Evolutionary conservation across 176 grass and related monocot genomes (phyloP).

Genomic region (Rhynchospora breviuscula): DNA sequence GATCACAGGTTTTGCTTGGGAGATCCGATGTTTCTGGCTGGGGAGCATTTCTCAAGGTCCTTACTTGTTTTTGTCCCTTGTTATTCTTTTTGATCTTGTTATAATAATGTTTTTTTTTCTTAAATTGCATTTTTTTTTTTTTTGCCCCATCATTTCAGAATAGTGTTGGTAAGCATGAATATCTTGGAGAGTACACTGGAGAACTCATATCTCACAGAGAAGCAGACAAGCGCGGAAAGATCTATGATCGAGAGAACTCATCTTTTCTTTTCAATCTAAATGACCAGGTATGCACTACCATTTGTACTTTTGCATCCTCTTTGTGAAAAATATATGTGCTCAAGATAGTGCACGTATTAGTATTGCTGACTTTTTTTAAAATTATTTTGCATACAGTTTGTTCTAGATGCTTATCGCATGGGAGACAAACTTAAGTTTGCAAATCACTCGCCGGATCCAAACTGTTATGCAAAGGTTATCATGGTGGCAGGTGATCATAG

Average conservation of each 20-base stretch:
- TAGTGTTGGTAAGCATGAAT: conserved; percentile 89
- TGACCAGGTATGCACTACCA: conserved; percentile 49
- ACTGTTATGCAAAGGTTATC: conserved; percentile 94
- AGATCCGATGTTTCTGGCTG: conserved; percentile 92
- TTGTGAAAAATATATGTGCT: neutral
- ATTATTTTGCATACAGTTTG: conserved; percentile 58
- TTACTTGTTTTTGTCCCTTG: neutral
- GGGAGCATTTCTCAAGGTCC: conserved; percentile 96
- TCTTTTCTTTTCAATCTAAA: conserved; percentile 97
- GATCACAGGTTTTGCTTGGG: conserved; percentile 80
- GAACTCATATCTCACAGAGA: conserved; percentile 94
- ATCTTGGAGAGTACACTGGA: conserved; percentile 95
- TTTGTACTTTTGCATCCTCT: neutral
- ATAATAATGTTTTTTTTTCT: neutral
- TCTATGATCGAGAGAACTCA: conserved; percentile 94
- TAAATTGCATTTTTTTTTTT: neutral
- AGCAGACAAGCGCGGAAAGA: conserved; percentile 94
- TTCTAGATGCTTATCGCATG: conserved; percentile 91
- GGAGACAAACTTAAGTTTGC: conserved; percentile 97
- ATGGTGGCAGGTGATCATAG: conserved; percentile 93
- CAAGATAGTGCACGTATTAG: neutral
- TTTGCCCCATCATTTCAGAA: conserved; percentile 49
- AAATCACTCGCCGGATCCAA: conserved; percentile 91
- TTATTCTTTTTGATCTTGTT: neutral
- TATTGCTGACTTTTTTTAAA: neutral